phyloP scores from a whole-genome alignment of 495 filamentous ascomycete species.

The Hyaloscypha hepaticicola region DNA sequence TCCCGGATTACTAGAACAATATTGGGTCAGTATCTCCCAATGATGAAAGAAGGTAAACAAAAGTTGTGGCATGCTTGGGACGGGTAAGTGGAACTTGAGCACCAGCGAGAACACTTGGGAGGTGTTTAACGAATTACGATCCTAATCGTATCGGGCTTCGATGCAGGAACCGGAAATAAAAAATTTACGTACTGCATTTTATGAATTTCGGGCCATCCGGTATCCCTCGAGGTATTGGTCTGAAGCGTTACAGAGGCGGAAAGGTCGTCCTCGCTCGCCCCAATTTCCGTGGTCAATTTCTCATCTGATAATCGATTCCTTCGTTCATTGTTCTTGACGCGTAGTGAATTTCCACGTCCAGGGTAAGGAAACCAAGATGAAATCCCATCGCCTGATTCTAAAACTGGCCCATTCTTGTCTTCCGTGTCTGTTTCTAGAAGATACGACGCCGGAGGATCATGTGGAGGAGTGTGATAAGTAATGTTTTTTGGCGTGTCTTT shows the following conservation, averaged over 20 bases:
- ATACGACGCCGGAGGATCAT: not conserved
- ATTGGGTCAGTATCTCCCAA: not conserved
- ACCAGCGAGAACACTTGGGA: too few species aligned
- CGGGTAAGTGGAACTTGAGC: too few species aligned
- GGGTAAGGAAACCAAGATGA: too few species aligned
- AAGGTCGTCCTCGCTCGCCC: not conserved
- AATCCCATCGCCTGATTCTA: not conserved
- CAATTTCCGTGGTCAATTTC: not conserved
- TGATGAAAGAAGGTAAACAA: too few species aligned
- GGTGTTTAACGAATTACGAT: not conserved
- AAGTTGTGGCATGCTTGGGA: too few species aligned
- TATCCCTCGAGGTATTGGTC: not conserved
- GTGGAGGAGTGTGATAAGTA: constrained; percentile 7
- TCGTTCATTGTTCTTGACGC: not conserved
- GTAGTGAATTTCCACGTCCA: not conserved
- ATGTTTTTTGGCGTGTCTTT: constrained; percentile 13
- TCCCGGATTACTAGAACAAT: not conserved
- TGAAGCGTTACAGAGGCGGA: not conserved
- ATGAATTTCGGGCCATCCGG: not conserved
- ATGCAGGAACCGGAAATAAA: not conserved
- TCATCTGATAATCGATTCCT: not conserved
- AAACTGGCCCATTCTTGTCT: not conserved
- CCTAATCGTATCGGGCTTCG: not conserved
- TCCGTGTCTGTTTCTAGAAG: not conserved
- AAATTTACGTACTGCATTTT: not conserved